phyloP scores from a whole-genome alignment of 768 basidiomycete species.

The Naganishia kalamii region DNA sequence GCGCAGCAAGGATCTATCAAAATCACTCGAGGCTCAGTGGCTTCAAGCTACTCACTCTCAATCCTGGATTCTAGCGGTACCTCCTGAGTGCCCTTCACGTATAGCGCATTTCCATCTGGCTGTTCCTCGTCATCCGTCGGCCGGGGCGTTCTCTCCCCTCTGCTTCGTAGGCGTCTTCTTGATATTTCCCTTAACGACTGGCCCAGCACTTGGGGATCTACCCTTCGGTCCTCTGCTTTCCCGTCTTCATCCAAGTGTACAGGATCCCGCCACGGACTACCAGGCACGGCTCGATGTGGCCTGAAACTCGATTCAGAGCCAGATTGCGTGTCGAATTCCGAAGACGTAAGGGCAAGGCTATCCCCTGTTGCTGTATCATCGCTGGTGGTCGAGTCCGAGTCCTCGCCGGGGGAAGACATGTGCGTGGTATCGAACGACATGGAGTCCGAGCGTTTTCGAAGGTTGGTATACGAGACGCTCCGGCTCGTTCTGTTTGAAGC shows the following conservation, averaged over 20 bases:
- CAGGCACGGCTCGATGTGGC: background rate
- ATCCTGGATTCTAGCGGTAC: constrained; percentile 36
- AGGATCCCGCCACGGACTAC: constrained; percentile 10
- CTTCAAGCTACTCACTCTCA: constrained; percentile 25
- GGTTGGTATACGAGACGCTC: constrained; percentile 18
- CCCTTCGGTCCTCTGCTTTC: background rate
- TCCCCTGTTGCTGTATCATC: background rate
- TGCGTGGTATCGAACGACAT: constrained; percentile 37
- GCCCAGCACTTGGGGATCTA: background rate
- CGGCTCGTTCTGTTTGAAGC: constrained; percentile 12
- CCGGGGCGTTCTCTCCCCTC: background rate
- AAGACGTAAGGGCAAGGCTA: background rate
- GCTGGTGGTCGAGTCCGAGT: background rate
- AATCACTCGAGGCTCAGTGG: background rate
- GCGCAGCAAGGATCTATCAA: background rate
- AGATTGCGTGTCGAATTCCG: background rate
- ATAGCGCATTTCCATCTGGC: constrained; percentile 33
- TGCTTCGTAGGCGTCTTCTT: background rate
- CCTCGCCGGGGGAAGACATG: constrained; percentile 13
- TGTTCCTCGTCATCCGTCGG: background rate
- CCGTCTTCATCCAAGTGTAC: background rate
- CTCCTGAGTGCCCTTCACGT: constrained; percentile 40
- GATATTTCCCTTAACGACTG: background rate
- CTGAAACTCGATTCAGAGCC: background rate
- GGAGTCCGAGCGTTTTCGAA: constrained; percentile 32